A percentile compares a stretch with the other conserved stretches of the same genome.
These are phyloP conservation scores for Spatholobus suberectus DNA, from an alignment of 306 rosid genomes.

Conservation along the genomic window DNA sequence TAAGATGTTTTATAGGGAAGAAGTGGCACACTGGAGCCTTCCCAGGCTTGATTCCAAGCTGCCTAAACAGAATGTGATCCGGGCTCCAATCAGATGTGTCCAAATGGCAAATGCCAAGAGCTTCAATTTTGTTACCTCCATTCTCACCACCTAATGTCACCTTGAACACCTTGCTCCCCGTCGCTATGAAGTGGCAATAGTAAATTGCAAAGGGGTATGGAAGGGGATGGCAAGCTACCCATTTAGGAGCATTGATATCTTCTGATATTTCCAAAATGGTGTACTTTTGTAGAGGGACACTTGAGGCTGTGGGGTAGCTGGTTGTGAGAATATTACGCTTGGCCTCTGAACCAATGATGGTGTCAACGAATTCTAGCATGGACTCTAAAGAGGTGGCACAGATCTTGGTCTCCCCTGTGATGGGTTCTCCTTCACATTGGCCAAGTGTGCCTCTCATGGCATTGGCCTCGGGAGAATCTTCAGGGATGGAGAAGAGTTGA, in stretches of 20 bases:
- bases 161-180: slow-evolving; percentile 60
- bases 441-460: slow-evolving; percentile 51
- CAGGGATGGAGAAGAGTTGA: slow-evolving; percentile 57
- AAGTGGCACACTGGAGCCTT: slow-evolving; percentile 62
- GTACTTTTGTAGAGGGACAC: slow-evolving; percentile 48
- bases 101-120: slow-evolving; percentile 67
- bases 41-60: slow-evolving; percentile 51
- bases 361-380: slow-evolving; percentile 46
- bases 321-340: slow-evolving; percentile 46
- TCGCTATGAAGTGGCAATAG: slow-evolving; percentile 62
- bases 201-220: slow-evolving; percentile 58
- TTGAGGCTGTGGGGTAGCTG: slow-evolving; percentile 45
- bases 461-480: slow-evolving; percentile 49
- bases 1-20: slow-evolving; percentile 60
- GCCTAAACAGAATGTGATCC: slow-evolving; percentile 39
- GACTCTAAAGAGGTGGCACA: slow-evolving; percentile 71
- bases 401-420: slow-evolving; percentile 57
- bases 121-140: slow-evolving; percentile 53
- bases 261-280: slow-evolving; percentile 48
- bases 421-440: slow-evolving; percentile 49
- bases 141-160: slow-evolving; percentile 54
- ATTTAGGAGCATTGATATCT: slow-evolving; percentile 59
- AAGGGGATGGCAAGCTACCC: slow-evolving; percentile 64
- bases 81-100: slow-evolving; percentile 69
- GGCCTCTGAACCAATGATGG: slow-evolving; percentile 41